A percentile compares a stretch with the other conserved stretches of the same genome.
These are phyloP conservation scores for Cichorium intybus DNA, from an alignment of 140 eudicot species.

Conservation along the genomic window DNA sequence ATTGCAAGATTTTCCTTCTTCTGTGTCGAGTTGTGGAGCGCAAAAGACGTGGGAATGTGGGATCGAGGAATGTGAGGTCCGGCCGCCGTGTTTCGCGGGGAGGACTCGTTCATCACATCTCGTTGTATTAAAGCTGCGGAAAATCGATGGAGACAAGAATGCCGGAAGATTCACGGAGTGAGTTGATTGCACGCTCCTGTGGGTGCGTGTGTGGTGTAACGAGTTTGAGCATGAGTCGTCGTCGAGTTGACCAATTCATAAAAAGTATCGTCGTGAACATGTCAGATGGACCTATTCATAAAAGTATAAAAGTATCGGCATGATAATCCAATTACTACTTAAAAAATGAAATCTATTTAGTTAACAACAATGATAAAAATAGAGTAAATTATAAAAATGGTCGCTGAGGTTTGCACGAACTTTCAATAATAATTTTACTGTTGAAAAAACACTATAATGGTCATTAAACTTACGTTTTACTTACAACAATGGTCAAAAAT, in stretches of 20 bases:
- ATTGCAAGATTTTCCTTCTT: neutral
- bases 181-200: conserved; percentile 5
- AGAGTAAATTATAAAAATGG: too few relatives aligned
- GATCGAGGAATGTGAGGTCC: conserved; percentile 27
- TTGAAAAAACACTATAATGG: too few relatives aligned
- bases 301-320: too few relatives aligned
- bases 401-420: too few relatives aligned
- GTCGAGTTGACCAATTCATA: conserved; percentile 2
- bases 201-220: neutral
- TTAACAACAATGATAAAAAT: too few relatives aligned
- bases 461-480: too few relatives aligned
- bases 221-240: conserved; percentile 12
- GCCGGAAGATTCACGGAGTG: conserved; percentile 6
- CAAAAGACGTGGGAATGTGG: conserved; percentile 34
- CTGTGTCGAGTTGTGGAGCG: conserved; percentile 10
- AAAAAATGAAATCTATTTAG: too few relatives aligned
- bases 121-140: conserved; percentile 14
- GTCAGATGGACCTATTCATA: too few relatives aligned
- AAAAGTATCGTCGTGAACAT: neutral
- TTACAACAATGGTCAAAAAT: too few relatives aligned
- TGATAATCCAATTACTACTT: too few relatives aligned
- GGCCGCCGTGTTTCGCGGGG: conserved; percentile 21
- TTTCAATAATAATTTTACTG: too few relatives aligned
- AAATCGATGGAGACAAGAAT: conserved; percentile 13
- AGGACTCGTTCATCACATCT: conserved; percentile 11